phyloP scores from a whole-genome alignment of 176 grass and related monocot genomes.

The Rhynchospora tenuis region DNA sequence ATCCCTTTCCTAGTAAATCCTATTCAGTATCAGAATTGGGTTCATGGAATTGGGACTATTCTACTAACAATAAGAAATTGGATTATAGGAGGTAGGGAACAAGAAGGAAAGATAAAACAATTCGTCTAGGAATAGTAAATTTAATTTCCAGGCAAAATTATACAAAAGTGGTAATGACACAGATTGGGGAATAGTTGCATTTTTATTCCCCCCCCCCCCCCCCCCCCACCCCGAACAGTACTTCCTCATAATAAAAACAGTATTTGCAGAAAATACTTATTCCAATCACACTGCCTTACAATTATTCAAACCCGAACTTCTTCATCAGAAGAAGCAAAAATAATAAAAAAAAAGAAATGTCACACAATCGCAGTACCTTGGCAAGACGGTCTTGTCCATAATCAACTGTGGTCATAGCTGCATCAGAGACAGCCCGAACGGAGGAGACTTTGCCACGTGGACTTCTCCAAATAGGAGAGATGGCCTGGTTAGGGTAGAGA shows the following conservation, averaged over 20 bases:
- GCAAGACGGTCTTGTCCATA: slow-evolving; percentile 66
- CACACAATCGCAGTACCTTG: slow-evolving; percentile 39
- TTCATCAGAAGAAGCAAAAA: not conserved
- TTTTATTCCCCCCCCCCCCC: not conserved
- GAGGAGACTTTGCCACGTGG: slow-evolving; percentile 15
- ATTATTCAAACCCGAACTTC: not conserved
- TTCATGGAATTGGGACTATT: not conserved
- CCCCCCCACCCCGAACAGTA: not conserved
- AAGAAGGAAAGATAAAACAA: not conserved
- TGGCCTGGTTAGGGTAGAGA: not conserved
- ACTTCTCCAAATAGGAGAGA: not conserved
- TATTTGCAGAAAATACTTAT: not conserved
- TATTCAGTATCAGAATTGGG: not conserved
- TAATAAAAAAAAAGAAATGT: not conserved
- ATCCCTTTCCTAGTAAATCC: not conserved
- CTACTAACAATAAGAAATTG: not conserved
- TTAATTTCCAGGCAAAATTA: not conserved
- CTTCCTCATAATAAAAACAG: not conserved
- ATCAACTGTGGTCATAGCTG: slow-evolving; percentile 28
- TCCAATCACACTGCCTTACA: not conserved
- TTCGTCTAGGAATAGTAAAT: not conserved
- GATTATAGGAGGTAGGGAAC: not conserved
- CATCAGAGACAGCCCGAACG: slow-evolving; percentile 12
- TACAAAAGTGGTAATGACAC: not conserved
- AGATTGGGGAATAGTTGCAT: not conserved